Conservation (phyloP, 805 yeast genomes). For the Yamadazyma sp. region DNA sequence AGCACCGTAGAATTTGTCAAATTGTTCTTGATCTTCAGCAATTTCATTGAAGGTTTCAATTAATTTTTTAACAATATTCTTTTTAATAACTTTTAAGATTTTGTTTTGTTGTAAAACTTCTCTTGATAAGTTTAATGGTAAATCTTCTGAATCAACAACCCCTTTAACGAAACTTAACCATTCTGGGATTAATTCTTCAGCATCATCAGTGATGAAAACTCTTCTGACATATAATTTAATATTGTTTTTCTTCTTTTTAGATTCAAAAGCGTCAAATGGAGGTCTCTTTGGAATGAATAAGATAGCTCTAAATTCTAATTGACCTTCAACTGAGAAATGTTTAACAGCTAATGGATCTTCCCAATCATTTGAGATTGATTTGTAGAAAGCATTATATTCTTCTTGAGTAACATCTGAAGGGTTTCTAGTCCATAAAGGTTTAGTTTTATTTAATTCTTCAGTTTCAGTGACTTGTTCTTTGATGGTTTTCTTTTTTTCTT, state of each 20-base stretch:
- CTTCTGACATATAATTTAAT: slow-evolving; percentile 98
- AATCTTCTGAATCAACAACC: slow-evolving; percentile 99
- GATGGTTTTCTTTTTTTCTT: slow-evolving; percentile 79
- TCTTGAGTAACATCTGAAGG: slow-evolving; percentile 97
- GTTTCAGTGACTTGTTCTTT: slow-evolving; percentile 92
- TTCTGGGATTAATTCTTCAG: slow-evolving; percentile 98
- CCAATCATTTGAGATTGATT: slow-evolving; percentile 99
- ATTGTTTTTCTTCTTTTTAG: slow-evolving; percentile 98
- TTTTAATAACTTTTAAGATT: slow-evolving; percentile 98
- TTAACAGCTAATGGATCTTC: slow-evolving; percentile 99
- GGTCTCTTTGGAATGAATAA: slow-evolving; percentile 98
- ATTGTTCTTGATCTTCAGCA: slow-evolving; percentile 98
- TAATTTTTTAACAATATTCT: slow-evolving; percentile 97
- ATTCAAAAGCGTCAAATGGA: slow-evolving; percentile 96
- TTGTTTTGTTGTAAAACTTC: slow-evolving; percentile 99
- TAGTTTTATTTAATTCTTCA: slow-evolving; percentile 98
- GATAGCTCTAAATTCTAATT: slow-evolving; percentile 97
- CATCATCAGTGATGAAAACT: slow-evolving; percentile 99
- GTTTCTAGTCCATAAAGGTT: slow-evolving; percentile 99
- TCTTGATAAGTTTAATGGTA: slow-evolving; percentile 99
- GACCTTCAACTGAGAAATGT: slow-evolving; percentile 99
- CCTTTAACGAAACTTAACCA: slow-evolving; percentile 98
- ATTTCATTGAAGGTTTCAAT: slow-evolving; percentile 99
- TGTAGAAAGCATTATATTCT: slow-evolving; percentile 98
- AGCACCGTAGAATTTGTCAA: slow-evolving; percentile 96